Base-by-base conservation (phyloP, 306 rosid genomes). In the Rubus idaeus region DNA sequence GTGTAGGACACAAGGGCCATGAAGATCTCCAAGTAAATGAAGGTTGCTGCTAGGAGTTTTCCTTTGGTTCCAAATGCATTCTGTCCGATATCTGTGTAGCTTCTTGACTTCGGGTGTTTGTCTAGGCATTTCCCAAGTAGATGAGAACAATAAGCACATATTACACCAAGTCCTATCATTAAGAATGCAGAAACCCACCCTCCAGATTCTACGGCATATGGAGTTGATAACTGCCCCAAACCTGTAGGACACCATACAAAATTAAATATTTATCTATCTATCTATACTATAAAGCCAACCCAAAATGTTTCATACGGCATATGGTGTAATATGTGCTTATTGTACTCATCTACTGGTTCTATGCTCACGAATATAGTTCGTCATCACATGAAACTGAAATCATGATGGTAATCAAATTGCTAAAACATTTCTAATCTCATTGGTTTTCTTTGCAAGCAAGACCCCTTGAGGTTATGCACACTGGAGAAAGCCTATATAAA, bases 1-100 rank as follows among this genome's bases (percentile, higher is more conserved):
- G 97, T 92, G 87, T 89, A 92, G 78, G 97, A 92, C 21, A 92
- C 88, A 5, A 92, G 96, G 39, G 87, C 73, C 97, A 90, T 86
- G 85, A 92, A 90, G 55, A 92, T 89, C 51, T 90, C 97, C 49
- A 80, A 3, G 88, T 87, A 89, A 44, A 89, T 66, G 53, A 92
- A 79, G 9, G 86, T 73, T 66, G 89, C 73, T 5, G 86, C 89
- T 42, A 89, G 8, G 8, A 74, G 3, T 75, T 74, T 89, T 68
- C 97, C 97, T 77, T 80, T 89, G 51, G 68, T 3, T 68, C 94
- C 97, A 77, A 92, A 92, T 18, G 97, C 94, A 8, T 82, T 79
- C 0, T 83, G 76, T 13, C 96, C 96, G 58, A 92, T 84, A 37
- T 92, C 97, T 11, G 79, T 51, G 73, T 80, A 92, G 65, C 90